Conservation (phyloP, 2,329 filamentous ascomycete genomes). For the Xylaria sp. region DNA sequence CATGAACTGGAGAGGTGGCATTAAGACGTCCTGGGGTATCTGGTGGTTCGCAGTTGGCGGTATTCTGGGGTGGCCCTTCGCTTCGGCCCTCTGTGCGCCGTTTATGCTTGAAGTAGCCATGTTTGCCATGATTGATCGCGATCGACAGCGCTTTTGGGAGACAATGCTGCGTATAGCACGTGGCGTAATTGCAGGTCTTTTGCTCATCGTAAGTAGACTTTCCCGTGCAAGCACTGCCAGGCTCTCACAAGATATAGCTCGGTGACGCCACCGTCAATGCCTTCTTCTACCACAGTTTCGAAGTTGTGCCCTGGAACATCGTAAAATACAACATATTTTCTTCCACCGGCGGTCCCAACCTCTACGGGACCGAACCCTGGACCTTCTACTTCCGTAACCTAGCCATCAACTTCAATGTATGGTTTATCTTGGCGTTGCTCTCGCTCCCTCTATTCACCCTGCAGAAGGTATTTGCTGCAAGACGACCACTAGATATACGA, state of each 20-base stretch:
- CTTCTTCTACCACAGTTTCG: conserved; percentile 82
- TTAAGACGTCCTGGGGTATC: conserved; percentile 82
- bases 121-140: conserved; percentile 57
- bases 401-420: conserved; percentile 91
- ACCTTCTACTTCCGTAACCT: conserved; percentile 95
- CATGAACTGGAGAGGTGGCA: conserved; percentile 83
- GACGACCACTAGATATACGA: conserved; percentile 69
- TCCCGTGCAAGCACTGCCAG: neutral
- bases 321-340: conserved; percentile 95
- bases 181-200: conserved; percentile 68
- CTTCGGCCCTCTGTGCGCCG: conserved; percentile 78
- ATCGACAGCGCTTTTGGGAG: conserved; percentile 64
- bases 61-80: conserved; percentile 93
- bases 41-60: conserved; percentile 89
- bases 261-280: conserved; percentile 75
- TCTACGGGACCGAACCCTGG: conserved; percentile 97
- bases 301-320: conserved; percentile 87
- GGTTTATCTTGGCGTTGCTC: conserved; percentile 80
- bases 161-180: conserved; percentile 66
- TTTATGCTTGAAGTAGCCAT: conserved; percentile 80
- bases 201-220: conserved; percentile 68
- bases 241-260: conserved; percentile 52
- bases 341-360: conserved; percentile 78
- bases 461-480: conserved; percentile 70
- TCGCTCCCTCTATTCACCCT: conserved; percentile 76